Evolutionary conservation across 2,329 filamentous ascomycete species (phyloP).

Genomic region (Epichloe elymi): DNA sequence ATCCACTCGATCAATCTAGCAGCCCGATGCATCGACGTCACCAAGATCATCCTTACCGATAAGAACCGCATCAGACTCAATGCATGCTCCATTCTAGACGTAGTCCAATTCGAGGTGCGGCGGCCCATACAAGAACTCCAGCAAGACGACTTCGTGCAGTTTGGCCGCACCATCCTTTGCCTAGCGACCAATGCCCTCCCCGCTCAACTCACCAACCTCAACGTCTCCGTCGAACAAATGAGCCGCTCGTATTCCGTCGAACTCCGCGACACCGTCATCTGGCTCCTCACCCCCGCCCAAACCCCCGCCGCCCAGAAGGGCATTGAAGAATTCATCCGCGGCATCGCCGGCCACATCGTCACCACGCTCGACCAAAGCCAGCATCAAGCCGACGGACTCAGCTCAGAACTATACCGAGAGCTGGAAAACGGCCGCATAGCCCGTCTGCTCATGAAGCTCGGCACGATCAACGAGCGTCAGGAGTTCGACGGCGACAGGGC

Average conservation of each 20-base stretch:
- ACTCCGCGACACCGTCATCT: conserved; percentile 65
- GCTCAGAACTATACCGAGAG: conserved; percentile 60
- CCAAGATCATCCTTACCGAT: conserved; percentile 79
- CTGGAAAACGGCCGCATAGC: conserved; percentile 82
- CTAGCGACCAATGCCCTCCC: conserved; percentile 58
- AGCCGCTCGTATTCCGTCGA: conserved; percentile 64
- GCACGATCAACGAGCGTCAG: conserved; percentile 76
- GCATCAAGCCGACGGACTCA: conserved; percentile 66
- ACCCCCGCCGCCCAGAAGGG: conserved; percentile 44
- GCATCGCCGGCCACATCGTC: conserved; percentile 66
- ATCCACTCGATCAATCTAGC: conserved; percentile 75
- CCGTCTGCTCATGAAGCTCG: conserved; percentile 69
- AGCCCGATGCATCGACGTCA: conserved; percentile 72
- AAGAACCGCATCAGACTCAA: conserved; percentile 83
- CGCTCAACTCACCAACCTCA: conserved; percentile 43
- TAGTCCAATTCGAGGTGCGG: conserved; percentile 66
- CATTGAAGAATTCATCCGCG: conserved; percentile 65
- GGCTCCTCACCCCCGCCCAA: conserved; percentile 60
- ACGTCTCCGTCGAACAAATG: conserved; percentile 63
- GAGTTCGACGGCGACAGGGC: conserved; percentile 65
- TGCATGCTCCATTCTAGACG: conserved; percentile 79
- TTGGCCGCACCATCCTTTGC: conserved; percentile 74
- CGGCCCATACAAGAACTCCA: conserved; percentile 64
- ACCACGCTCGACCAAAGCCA: conserved; percentile 63
- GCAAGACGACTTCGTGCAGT: conserved; percentile 72